Conservation (phyloP, 176 grass and related monocot genomes). For the Areca catechu region DNA sequence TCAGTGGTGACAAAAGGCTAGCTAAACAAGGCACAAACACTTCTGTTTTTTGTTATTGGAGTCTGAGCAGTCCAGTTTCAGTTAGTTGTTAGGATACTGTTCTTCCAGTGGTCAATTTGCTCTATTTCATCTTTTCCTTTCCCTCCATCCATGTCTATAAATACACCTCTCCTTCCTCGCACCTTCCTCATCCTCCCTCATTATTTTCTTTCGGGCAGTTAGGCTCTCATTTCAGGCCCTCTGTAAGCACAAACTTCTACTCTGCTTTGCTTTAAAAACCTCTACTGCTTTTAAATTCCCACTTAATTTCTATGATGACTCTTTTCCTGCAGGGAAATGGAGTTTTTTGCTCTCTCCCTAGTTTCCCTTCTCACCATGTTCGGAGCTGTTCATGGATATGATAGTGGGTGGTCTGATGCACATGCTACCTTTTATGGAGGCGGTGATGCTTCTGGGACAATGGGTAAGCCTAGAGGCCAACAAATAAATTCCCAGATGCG, state of each 20-base stretch:
- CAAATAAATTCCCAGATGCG: too few relatives aligned
- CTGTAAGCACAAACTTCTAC: too few relatives aligned
- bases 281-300: not conserved
- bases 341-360: conserved; percentile 3
- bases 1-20: not conserved
- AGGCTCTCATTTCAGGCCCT: too few relatives aligned
- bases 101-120: not conserved
- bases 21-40: not conserved
- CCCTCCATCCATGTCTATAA: conserved; percentile 4
- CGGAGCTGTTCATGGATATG: not conserved
- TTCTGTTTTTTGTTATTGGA: not conserved
- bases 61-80: not conserved
- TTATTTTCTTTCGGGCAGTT: not conserved
- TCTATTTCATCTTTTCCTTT: not conserved
- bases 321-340: not conserved
- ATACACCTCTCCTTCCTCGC: conserved; percentile 4
- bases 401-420: conserved; percentile 4
- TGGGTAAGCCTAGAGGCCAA: not conserved
- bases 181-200: conserved; percentile 2
- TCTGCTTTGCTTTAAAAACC: not conserved
- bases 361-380: conserved; percentile 1
- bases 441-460: conserved; percentile 20
- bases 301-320: too few relatives aligned
- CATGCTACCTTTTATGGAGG: conserved; percentile 20
- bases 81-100: conserved; percentile 2